Evolutionary conservation across 805 yeast genomes (phyloP).

Genomic region (Wickerhamomyces tratensis): DNA sequence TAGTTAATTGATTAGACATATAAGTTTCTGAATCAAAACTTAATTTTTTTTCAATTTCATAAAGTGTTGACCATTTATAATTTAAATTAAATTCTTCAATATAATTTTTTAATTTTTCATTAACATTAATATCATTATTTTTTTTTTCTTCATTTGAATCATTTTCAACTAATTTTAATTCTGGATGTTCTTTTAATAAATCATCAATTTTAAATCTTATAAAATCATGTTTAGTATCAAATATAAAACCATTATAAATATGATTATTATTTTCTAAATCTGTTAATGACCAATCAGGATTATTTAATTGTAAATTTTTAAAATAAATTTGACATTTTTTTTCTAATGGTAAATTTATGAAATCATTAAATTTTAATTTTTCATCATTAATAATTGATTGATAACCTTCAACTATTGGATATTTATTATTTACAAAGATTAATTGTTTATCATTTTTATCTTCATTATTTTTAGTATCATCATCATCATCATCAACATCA

Average conservation of each 20-base stretch:
- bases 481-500: too few species aligned
- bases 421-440: slow-evolving; percentile 13
- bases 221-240: slow-evolving; percentile 15
- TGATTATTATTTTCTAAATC: slow-evolving; percentile 9
- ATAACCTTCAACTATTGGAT: slow-evolving; percentile 13
- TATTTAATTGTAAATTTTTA: slow-evolving; percentile 6
- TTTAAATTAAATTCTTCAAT: slow-evolving; percentile 4
- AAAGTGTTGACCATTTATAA: slow-evolving; percentile 11
- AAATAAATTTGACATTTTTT: slow-evolving; percentile 14
- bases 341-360: slow-evolving; percentile 4
- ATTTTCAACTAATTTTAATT: too few species aligned
- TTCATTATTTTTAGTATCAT: too few species aligned
- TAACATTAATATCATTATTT: slow-evolving; percentile 6
- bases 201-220: slow-evolving; percentile 9
- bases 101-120: slow-evolving; percentile 6
- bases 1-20: slow-evolving; percentile 14
- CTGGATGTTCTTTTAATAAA: neutral
- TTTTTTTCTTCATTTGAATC: slow-evolving; percentile 1
- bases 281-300: slow-evolving; percentile 16
- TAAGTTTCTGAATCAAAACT: slow-evolving; percentile 14
- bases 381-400: slow-evolving; percentile 4
- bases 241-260: slow-evolving; percentile 14
- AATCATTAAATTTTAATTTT: slow-evolving; percentile 8
- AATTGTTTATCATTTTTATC: slow-evolving; percentile 3
- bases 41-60: slow-evolving; percentile 4